Base-by-base conservation (phyloP, 2,329 filamentous ascomycete genomes). In the Fusarium annulatum region DNA sequence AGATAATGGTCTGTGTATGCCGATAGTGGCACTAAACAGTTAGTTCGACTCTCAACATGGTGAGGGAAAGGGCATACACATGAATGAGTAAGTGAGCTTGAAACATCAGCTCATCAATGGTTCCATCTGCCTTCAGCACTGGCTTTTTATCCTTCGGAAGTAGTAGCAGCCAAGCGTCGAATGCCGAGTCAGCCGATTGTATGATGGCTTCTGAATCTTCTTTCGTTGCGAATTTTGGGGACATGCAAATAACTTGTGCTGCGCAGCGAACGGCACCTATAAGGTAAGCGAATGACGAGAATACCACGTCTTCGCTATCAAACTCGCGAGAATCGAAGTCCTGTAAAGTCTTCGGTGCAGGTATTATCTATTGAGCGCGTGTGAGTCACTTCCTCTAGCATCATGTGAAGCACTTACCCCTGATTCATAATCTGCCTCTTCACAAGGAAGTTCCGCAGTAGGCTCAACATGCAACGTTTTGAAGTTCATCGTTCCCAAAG, bases 381-480 rank as follows among this genome's bases (percentile, higher is more conserved):
- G 19, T 73, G 4, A 64, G 61, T 12, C 9, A 9, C 9, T 8
- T 10, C 9, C 1, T 7, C 6, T 26, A 6, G 26, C 26, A 7
- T 26, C 26, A 26, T 26, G 26, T 26, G 26, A 26, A 26, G 26
- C 26, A 26, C 26, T 26, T 6, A 26, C 26, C 26, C 82, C 80
- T 26, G 74, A 73, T 49, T 82, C 82, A 67, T 89, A 91, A 9
- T 89, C 87, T 0, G 80, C 76, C 69, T 93, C 90, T 70, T 93
- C 90, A 62, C 91, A 92, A 0, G 92, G 92, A 7, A 94, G 82
- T 1, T 87, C 85, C 1, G 90, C 88, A 26, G 90, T 88, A 2
- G 86, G 85, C 4, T 85, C 80, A 1, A 91, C 81, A 43, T 83
- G 82, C 2, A 78, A 55, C 0, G 78, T 76, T 2, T 75, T 69